A percentile compares a stretch with the other conserved stretches of the same genome.
These are phyloP conservation scores for Termitomyces sp. DNA, from an alignment of 768 basidiomycete species.

Conservation along the genomic window DNA sequence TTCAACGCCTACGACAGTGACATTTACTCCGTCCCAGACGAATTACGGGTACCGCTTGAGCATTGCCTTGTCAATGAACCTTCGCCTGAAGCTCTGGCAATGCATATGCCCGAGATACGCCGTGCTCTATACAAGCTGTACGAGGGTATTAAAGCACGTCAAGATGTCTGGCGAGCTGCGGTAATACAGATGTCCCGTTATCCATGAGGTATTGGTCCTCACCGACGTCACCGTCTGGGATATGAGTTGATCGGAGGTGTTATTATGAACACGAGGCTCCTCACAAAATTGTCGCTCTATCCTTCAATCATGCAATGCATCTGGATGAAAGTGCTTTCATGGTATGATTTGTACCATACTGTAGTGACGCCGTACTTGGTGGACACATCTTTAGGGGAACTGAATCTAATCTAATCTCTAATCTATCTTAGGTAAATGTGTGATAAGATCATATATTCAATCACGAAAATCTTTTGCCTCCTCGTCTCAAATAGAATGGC, in stretches of 20 bases:
- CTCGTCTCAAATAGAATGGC: constrained; percentile 3
- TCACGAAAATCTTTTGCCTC: neutral
- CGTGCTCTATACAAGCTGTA: constrained; percentile 79
- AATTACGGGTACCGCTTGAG: constrained; percentile 68
- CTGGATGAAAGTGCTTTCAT: neutral
- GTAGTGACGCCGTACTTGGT: too few species aligned
- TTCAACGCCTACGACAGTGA: constrained; percentile 38
- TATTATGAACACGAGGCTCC: neutral
- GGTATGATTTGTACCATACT: neutral
- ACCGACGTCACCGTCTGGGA: too few species aligned
- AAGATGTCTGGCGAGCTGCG: constrained; percentile 40
- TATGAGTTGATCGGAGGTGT: neutral
- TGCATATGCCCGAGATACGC: constrained; percentile 79
- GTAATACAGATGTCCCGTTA: constrained; percentile 7
- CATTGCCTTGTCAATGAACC: constrained; percentile 72
- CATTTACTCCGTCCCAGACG: constrained; percentile 56
- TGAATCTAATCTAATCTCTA: neutral
- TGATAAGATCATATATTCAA: neutral
- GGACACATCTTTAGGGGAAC: neutral
- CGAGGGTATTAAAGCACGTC: constrained; percentile 78
- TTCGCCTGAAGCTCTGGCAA: constrained; percentile 62
- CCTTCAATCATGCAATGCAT: neutral
- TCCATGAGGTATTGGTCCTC: neutral
- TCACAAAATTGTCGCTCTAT: neutral
- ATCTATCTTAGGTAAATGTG: too few species aligned